Base-by-base conservation (phyloP, 2,329 filamentous ascomycete species). In the Curvularia sp. region DNA sequence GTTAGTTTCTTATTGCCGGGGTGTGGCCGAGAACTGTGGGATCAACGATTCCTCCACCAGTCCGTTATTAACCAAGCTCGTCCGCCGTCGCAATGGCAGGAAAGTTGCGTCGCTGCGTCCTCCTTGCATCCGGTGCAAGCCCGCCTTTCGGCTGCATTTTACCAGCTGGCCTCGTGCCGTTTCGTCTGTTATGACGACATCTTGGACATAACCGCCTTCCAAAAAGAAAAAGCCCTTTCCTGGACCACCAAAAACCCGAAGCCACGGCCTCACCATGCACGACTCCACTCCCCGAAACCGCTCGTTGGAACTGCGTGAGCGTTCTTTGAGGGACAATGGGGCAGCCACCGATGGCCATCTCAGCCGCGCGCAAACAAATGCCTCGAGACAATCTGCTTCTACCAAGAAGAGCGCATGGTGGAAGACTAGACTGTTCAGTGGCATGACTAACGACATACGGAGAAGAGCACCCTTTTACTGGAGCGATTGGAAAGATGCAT, bases 401-500 rank as follows among this genome's bases (percentile, higher is more conserved):
- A 57, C 67, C 28, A 68, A 61, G 55, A 69, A 68, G 36, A 58
- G 57, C 43, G 59, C 61, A 7, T 94, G 91, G 91, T 95, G 90
- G 89, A 89, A 85, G 71, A 85, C 93, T 23, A 83, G 83, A 49
- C 81, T 90, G 49, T 94, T 94, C 76, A 86, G 86, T 36, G 92
- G 92, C 69, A 96, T 96, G 86, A 75, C 87, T 57, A 88, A 91
- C 71, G 92, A 96, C 77, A 71, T 96, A 32, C 87, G 87, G 64
- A 86, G 91, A 57, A 81, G 92, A 61, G 84, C 84, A 7, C 92
- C 92, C 1, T 96, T 84, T 74, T 96, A 95, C 73, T 81, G 80
- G 78, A 93, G 89, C 76, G 92, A 96, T 77, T 96, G 90, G 90
- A 81, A 75, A 18, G 92, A 96, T 80, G 92, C 92, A 1, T 95